Evolutionary conservation across 2,329 filamentous ascomycete genomes (phyloP), one percentile per base, ranked within the genome.

Genomic region (Camptophora hylomeconis): DNA sequence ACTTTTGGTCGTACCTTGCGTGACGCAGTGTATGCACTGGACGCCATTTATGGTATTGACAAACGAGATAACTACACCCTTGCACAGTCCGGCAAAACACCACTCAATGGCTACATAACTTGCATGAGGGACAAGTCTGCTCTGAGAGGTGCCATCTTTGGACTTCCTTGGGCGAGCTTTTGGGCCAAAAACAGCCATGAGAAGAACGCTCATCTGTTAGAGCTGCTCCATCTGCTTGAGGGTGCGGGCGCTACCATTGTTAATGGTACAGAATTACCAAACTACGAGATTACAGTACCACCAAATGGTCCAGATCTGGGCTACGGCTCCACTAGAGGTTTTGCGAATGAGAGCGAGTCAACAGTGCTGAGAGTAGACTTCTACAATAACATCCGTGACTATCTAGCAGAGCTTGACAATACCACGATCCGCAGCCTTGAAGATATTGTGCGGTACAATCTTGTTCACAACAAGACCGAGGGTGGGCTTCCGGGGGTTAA

Each of bases 221-320:
- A 54, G 2, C 43, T 69, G 2, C 44, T 81, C 7, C 45, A 57
- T 0, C 45, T 71, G 14, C 67, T 84, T 19, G 44, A 67, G 45
- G 48, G 50, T 0, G 70, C 72, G 1, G 78, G 80, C 1, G 78
- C 75, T 0, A 75, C 63, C 2, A 61, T 84, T 21, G 57, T 82
- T 45, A 80, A 82, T 44, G 64, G 65, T 15, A 80, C 75, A 1
- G 78, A 84, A 46, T 61, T 84, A 2, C 69, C 71, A 13, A 58
- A 71, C 46, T 67, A 71, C 42, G 51, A 73, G 44, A 67, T 56
- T 0, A 68, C 80, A 14, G 65, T 83, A 8, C 68, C 66, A 17
- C 74, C 71, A 0, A 49, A 67, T 26, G 74, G 75, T n/a, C 84
- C 77, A 77, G 61, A 83, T 50, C 84, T 79, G 66, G 75, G 79